Base-by-base conservation (phyloP, 305 asterid species). In the Plantago lanceolata region DNA sequence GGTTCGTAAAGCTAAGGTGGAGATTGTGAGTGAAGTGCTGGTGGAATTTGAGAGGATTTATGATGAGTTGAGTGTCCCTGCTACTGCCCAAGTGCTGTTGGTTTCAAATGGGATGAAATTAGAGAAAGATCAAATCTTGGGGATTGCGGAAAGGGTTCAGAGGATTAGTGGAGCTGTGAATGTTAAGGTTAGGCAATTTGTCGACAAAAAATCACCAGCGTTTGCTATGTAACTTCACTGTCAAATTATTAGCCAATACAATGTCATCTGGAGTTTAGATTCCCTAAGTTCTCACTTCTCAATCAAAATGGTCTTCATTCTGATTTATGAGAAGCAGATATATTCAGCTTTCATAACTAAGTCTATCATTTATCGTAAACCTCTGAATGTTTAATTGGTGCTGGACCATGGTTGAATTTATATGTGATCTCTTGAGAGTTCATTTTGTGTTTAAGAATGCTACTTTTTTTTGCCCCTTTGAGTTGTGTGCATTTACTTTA, bases 151-250 rank as follows among this genome's bases (percentile, higher is more conserved):
- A 52, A 73, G 69, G 54, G 72, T 80, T 1, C 79, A 70, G 35
- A 69, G 64, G 63, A 56, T 80, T 44, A 74, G 71, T 67, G 84
- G 84, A 11, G 84, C 84, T 59, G 5, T 75, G 64, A 14, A 59
- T 9, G 58, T 8, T 13, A 33, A 44, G 26, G 26, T 35, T 26
- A 47, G 37, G 44, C 55, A 21, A 3, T 7, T 61, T 48, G 24
- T 61, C 28, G 43, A 26, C 47, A 29, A 48, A 6, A 67, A 33
- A 70, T 55, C 19, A 45, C 70, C 75, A 48, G 71, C 19, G 12
- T 47, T 14, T 47, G 40, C 45, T 45, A 54, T 26, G 59, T 54
- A 54, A 53, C 26, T 20, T 40, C 45, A 40, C 45, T 11, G 8
- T 5, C 9, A 7, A 33, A 8, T 33, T 33, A 8, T 33, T 33